Evolutionary conservation across 2,329 filamentous ascomycete species (phyloP), one percentile per base, ranked within the genome.

Genomic region (Nemania sp.): DNA sequence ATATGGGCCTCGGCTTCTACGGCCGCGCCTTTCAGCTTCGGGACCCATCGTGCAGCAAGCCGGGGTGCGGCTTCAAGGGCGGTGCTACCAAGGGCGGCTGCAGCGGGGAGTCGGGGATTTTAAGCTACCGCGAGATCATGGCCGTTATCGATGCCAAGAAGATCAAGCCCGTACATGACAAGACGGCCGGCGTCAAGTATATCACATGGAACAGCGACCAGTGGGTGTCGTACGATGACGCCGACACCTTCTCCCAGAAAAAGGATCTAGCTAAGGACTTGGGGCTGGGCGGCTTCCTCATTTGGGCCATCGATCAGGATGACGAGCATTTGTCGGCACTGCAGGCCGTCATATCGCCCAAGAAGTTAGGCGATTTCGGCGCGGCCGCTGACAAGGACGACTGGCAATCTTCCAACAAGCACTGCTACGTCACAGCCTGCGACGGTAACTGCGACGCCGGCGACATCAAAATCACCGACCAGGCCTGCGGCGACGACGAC

Each of bases 1-100:
- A 49, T 20, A 4, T 66, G 3, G 63, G 63, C 1, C 11, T 66
- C 1, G 63, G 51, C 2, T 66, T 61, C 51, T 66, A 66, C n/a
- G 56, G 63, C 3, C 10, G 63, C 2, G 41, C 26, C 27, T 66
- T 61, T n/a, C 8, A n/a, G 2, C 29, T 66, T 0, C 29, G 29
- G 1, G 51, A 62, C 22, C 57, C 57, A 0, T 3, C 18, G 1
- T 66, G 63, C 5, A 3, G 11, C 1, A 11, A n/a, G 1, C 35
- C 51, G 2, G 63, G 63, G 1, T 66, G 63, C 10, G 2, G 2
- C 0, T 61, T 61, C 20, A 62, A 32, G 0, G 56, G 51, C 3
- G 57, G 57, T 1, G 57, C 24, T 1, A 3, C n/a, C 0, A 18
- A 51, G 0, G 63, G 63, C 1, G 22, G 22, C 6, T 64, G 61